Evolutionary conservation across 805 yeast species (phyloP), one percentile per base, ranked within the genome.

Genomic region (Vanderwaltozyma verrucispora): DNA sequence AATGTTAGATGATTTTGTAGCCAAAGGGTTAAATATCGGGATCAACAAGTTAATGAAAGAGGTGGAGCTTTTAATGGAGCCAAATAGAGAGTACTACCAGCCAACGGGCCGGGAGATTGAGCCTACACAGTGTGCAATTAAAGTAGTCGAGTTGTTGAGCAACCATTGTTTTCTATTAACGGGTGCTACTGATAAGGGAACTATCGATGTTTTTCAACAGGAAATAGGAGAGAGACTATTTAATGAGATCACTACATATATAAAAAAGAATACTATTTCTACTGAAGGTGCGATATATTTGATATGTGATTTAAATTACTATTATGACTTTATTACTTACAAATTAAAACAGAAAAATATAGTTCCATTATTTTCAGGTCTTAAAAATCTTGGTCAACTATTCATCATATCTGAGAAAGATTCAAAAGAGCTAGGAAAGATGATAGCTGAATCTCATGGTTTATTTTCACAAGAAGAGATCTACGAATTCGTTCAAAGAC

Each of bases 171-270:
- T 72, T 39, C 62, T 88, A 39, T 62, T 89, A 31, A 75, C 72
- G 14, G 94, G 87, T 2, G 73, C 92, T 5, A 84, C 96, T 1
- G 97, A 89, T 38, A 72, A 21, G 23, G 23, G 23, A 6, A 21
- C 23, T 7, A 21, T 88, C 19, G 97, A 88, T 48, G 94, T 89
- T 0, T 92, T 87, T 53, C 92, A 88, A 49, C 95, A 88, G 53
- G 98, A 92, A 51, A 78, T 89, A 25, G 95, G 95, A 0, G 84
- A 86, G 56, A 59, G 97, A 30, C 79, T 92, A 42, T 86, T 85
- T 51, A 77, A 73, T 28, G 67, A 78, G 1, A 63, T 92, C 21
- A 82, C 85, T 30, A 87, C 85, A 53, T 74, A 82, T 40, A 68
- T 92, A 39, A 85, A 87, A 48, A 69, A 73, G 35, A 76, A 77